These are phyloP conservation scores for Glycine latifolia DNA, from an alignment of 306 rosid species.

Conservation along the genomic window DNA sequence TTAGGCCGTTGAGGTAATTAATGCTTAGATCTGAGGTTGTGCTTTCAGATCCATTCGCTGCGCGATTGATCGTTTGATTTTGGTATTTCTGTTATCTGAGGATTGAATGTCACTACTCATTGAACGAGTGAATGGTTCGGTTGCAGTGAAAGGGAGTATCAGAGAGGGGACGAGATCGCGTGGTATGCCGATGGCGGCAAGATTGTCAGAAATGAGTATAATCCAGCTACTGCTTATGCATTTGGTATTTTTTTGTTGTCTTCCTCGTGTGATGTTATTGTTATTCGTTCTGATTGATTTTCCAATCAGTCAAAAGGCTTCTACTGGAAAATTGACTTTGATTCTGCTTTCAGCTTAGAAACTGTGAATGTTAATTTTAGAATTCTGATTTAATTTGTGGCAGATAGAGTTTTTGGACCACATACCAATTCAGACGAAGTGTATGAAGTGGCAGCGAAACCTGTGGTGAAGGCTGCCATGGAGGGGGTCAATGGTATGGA, in stretches of 20 bases:
- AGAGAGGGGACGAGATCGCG: conserved; percentile 91
- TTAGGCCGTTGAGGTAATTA: conserved; percentile 96
- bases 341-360: conserved; percentile 35
- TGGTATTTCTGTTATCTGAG: conserved; percentile 39
- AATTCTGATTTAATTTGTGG: conserved; percentile 50
- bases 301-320: conserved; percentile 18
- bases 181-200: conserved; percentile 98
- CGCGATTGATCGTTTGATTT: conserved; percentile 44
- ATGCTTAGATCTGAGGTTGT: conserved; percentile 67
- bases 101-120: conserved; percentile 43
- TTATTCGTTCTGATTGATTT: conserved; percentile 29
- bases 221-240: conserved; percentile 93
- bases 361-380: conserved; percentile 41
- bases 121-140: conserved; percentile 35
- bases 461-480: conserved; percentile 98
- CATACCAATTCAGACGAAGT: conserved; percentile 84
- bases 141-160: conserved; percentile 97
- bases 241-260: conserved; percentile 70
- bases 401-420: conserved; percentile 98
- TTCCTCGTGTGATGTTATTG: not conserved
- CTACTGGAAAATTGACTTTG: conserved; percentile 22
- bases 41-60: conserved; percentile 68
- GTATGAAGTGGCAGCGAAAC: conserved; percentile 96
- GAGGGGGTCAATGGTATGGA: conserved; percentile 93
- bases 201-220: conserved; percentile 88